A percentile compares a stretch with the other conserved stretches of the same genome.
Evolutionary conservation across 192 early-diverging fungal species (phyloP).

Genomic region (Funneliformis geosporum): DNA sequence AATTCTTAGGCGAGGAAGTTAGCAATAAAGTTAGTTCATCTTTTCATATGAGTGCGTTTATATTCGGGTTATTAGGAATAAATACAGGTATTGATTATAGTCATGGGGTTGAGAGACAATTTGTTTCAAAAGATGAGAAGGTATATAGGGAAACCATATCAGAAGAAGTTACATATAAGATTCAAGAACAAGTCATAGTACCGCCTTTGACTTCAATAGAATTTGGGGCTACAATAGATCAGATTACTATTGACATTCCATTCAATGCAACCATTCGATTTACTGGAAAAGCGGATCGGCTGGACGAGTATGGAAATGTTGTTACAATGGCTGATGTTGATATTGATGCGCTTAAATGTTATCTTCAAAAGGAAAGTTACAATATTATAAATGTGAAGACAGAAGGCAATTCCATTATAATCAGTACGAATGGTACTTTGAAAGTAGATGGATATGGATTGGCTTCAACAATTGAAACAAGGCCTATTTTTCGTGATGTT

Average conservation of each 20-base stretch:
- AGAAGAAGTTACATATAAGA: neutral
- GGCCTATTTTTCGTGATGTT: neutral
- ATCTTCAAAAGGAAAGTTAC: neutral
- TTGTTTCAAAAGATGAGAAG: neutral
- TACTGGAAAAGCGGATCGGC: neutral
- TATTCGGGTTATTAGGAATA: neutral
- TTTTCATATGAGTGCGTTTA: neutral
- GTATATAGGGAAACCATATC: neutral
- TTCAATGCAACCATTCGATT: neutral
- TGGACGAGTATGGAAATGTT: neutral
- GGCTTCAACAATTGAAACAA: neutral
- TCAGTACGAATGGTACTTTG: neutral
- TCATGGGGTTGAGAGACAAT: neutral
- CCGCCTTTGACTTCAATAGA: neutral
- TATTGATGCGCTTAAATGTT: neutral
- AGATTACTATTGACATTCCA: neutral
- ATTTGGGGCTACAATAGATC: neutral
- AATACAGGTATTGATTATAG: neutral
- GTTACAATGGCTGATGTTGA: neutral
- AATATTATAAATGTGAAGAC: neutral
- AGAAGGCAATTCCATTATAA: neutral
- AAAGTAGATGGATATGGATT: neutral
- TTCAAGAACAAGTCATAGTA: neutral
- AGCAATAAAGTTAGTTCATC: neutral
- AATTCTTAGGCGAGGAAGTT: neutral